Percentiles rank a stretch among this genome's conserved stretches.
Evolutionary conservation across 345 rosid species (phyloP).

Genomic region (Arabis alpina): DNA sequence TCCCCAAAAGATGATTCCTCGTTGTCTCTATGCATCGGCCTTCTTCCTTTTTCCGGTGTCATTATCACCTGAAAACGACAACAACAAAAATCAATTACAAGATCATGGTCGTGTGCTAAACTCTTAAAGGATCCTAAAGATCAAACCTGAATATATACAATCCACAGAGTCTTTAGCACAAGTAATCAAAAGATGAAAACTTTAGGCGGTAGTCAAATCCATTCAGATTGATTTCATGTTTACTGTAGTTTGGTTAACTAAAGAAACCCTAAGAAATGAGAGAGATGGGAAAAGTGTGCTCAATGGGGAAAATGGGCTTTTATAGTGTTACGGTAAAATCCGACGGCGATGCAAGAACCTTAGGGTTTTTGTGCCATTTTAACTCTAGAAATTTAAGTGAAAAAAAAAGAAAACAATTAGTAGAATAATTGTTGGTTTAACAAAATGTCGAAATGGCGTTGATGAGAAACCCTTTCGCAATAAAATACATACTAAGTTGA

Average conservation of each 20-base stretch:
- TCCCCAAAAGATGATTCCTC: constrained; percentile 74
- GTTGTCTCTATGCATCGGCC: constrained; percentile 65
- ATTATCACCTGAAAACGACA: neutral
- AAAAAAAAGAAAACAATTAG: too few species aligned
- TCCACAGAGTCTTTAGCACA: too few species aligned
- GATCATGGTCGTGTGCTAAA: too few species aligned
- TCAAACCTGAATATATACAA: constrained; percentile 25
- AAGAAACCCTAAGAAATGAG: too few species aligned
- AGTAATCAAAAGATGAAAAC: constrained; percentile 62
- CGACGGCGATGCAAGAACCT: constrained; percentile 98
- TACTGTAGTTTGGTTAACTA: too few species aligned
- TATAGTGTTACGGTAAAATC: constrained; percentile 57
- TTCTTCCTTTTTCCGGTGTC: constrained; percentile 60
- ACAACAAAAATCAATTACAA: constrained; percentile 21
- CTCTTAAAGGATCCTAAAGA: constrained; percentile 16
- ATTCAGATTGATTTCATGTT: constrained; percentile 12
- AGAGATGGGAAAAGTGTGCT: too few species aligned
- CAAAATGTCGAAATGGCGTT: too few species aligned
- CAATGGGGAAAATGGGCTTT: constrained; percentile 24
- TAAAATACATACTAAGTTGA: too few species aligned
- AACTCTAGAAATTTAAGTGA: too few species aligned
- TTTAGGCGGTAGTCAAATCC: constrained; percentile 41
- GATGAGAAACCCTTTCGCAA: too few species aligned
- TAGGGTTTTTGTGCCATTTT: constrained; percentile 79
- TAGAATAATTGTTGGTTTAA: too few species aligned